These are phyloP conservation scores for Ophidiomyces ophidiicola DNA, from an alignment of 2,329 filamentous ascomycete species.

Conservation along the genomic window DNA sequence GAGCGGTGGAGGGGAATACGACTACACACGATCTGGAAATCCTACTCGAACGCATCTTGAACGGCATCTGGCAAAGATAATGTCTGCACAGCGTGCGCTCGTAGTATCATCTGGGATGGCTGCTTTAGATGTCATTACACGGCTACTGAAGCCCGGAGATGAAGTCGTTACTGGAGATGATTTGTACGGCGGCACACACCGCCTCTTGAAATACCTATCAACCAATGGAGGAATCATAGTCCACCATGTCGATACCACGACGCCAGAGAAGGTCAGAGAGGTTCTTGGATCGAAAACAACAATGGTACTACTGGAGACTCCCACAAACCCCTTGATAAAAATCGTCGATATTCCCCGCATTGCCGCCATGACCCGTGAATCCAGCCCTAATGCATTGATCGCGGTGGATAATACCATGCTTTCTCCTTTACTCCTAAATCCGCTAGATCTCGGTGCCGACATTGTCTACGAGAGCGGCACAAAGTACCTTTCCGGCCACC, in stretches of 20 bases:
- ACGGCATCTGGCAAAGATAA: slow-evolving; percentile 95
- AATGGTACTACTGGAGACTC: slow-evolving; percentile 92
- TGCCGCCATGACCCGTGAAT: slow-evolving; percentile 60
- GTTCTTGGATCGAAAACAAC: slow-evolving; percentile 69
- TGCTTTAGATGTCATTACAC: slow-evolving; percentile 88
- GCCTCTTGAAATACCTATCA: slow-evolving; percentile 81
- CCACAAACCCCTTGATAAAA: slow-evolving; percentile 96
- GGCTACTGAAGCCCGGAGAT: slow-evolving; percentile 79
- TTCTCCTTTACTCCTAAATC: slow-evolving; percentile 85
- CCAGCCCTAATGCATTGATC: slow-evolving; percentile 67
- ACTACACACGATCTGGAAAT: slow-evolving; percentile 96
- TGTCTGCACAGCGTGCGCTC: slow-evolving; percentile 82
- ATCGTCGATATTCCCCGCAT: slow-evolving; percentile 85
- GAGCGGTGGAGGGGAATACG: slow-evolving; percentile 75
- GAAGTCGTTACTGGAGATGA: slow-evolving; percentile 97
- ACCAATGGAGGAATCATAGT: slow-evolving; percentile 84
- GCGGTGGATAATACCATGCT: slow-evolving; percentile 99
- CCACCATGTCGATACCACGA: slow-evolving; percentile 90
- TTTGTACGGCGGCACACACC: slow-evolving; percentile 88
- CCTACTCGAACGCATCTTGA: slow-evolving; percentile 93
- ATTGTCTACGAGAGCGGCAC: slow-evolving; percentile 96
- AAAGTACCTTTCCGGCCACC: slow-evolving; percentile 94
- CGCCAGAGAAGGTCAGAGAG: slow-evolving; percentile 54
- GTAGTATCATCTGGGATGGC: slow-evolving; percentile 97
- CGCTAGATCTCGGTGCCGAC: slow-evolving; percentile 85